Evolutionary conservation across 106 monocot species (phyloP).

Genomic region (Dioscorea alata): DNA sequence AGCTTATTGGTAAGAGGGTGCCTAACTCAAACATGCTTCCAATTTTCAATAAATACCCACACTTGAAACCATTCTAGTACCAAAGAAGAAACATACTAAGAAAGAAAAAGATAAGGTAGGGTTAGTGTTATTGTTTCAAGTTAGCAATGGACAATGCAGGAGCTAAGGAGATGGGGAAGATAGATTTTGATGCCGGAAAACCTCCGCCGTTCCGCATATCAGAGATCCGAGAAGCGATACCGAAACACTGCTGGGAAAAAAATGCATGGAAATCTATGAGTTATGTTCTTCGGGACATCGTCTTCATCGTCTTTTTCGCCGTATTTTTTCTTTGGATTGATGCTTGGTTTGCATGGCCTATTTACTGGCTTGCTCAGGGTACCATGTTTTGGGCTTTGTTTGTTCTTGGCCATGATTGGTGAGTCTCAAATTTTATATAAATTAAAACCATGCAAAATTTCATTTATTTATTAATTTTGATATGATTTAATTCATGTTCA

Average conservation of each 20-base stretch:
- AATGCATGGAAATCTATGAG: conserved; percentile 21
- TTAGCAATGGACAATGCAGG: neutral
- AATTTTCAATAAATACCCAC: too few species aligned
- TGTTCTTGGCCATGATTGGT: conserved; percentile 41
- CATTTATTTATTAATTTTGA: too few species aligned
- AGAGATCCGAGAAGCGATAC: conserved; percentile 38
- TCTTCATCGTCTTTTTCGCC: conserved; percentile 12
- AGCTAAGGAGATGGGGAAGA: neutral
- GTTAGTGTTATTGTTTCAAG: neutral
- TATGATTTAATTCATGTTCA: too few species aligned
- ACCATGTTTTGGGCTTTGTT: conserved; percentile 47
- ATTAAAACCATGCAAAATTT: too few species aligned
- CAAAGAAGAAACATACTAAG: too few species aligned
- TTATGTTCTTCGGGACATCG: conserved; percentile 24
- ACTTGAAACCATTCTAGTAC: too few species aligned
- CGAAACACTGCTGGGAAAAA: conserved; percentile 50
- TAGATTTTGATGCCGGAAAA: conserved; percentile 11
- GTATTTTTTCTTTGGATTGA: conserved; percentile 14
- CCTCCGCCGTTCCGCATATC: conserved; percentile 34
- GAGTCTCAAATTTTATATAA: neutral
- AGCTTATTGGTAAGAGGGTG: too few species aligned
- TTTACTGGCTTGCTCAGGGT: conserved; percentile 34
- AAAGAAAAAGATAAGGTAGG: neutral
- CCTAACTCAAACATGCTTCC: too few species aligned
- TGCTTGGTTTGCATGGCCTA: conserved; percentile 25